These are phyloP conservation scores for Penicillium canariense DNA, from an alignment of 495 filamentous ascomycete species.

Conservation along the genomic window DNA sequence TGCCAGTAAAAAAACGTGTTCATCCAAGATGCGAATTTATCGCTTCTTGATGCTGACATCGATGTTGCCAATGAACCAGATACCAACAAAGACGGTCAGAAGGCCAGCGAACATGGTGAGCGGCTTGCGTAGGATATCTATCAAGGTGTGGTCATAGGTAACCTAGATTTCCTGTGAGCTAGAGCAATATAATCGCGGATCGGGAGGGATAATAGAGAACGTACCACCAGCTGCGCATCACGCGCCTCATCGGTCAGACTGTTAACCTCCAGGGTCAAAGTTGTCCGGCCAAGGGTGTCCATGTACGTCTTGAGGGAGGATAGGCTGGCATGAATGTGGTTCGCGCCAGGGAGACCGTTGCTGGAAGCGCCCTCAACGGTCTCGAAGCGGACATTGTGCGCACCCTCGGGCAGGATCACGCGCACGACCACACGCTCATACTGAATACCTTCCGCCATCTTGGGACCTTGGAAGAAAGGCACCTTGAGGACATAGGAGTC, in stretches of 20 bases:
- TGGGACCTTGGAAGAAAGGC: constrained; percentile 93
- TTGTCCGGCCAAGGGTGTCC: constrained; percentile 87
- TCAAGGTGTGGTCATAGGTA: constrained; percentile 80
- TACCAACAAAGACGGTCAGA: constrained; percentile 68
- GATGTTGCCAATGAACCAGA: constrained; percentile 73
- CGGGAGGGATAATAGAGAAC: constrained; percentile 13
- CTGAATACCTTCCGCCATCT: constrained; percentile 75
- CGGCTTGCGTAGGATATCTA: constrained; percentile 80
- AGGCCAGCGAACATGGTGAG: constrained; percentile 75
- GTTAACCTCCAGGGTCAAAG: constrained; percentile 73
- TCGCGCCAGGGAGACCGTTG: constrained; percentile 38
- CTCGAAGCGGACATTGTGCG: constrained; percentile 65
- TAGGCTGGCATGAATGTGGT: constrained; percentile 47
- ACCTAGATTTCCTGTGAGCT: constrained; percentile 36
- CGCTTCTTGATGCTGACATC: constrained; percentile 67
- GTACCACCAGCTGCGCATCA: constrained; percentile 71
- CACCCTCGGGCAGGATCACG: constrained; percentile 87
- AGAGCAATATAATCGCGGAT: not conserved
- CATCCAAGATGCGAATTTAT: constrained; percentile 20
- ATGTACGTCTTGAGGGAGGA: constrained; percentile 79
- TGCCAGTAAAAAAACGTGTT: not conserved
- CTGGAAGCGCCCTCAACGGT: constrained; percentile 33
- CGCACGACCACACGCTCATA: constrained; percentile 80
- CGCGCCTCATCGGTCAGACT: constrained; percentile 88
- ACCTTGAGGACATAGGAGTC: constrained; percentile 84